Base-by-base conservation (phyloP, 2,329 filamentous ascomycete species). In the Cryphonectria parasitica region DNA sequence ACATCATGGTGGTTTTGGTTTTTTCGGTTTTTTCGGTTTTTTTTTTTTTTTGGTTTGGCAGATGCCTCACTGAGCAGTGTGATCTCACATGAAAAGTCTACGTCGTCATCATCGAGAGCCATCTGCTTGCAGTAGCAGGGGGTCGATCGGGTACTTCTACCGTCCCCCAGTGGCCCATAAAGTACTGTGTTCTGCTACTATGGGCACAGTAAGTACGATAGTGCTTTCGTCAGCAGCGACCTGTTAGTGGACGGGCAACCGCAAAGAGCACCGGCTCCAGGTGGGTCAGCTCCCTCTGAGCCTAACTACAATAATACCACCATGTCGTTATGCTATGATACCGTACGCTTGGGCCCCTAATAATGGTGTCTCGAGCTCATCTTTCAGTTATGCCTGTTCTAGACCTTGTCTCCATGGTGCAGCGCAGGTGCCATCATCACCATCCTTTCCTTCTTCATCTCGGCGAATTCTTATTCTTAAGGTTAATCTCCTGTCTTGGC, bases 81-180 rank as follows among this genome's bases (percentile, higher is more conserved):
- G 17, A 39, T 61, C 31, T 39, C 31, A 36, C 58, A 25, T 39
- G 34, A 39, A 61, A 61, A 61, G 58, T 66, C 64, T 34, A 54
- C 64, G 64, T 34, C 64, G 64, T 66, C 64, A 66, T 66, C 11
- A 39, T 66, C 64, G 64, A 54, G 64, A 49, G 17, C 28, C 25
- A n/a, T 31, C 17, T 49, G 22, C 45, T 8, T 49, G 10, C 22
- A 49, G 45, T n/a, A 49, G 45, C 22, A 11, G 45, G 45, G 45
- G 54, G 36, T 39, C 1, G 13, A 52, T 52, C 11, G 52, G 52
- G n/a, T 56, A 56, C 52, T 28, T 11, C n/a, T 7, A 17, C 52
- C 52, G 4, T 56, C 22, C 28, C 13, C n/a, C 52, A 28, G 52
- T 28, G 52, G 25, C 52, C 52, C 28, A 28, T 10, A 1, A n/a